These are phyloP conservation scores for Metschnikowia koreensis DNA, from an alignment of 805 yeast species.

Conservation along the genomic window DNA sequence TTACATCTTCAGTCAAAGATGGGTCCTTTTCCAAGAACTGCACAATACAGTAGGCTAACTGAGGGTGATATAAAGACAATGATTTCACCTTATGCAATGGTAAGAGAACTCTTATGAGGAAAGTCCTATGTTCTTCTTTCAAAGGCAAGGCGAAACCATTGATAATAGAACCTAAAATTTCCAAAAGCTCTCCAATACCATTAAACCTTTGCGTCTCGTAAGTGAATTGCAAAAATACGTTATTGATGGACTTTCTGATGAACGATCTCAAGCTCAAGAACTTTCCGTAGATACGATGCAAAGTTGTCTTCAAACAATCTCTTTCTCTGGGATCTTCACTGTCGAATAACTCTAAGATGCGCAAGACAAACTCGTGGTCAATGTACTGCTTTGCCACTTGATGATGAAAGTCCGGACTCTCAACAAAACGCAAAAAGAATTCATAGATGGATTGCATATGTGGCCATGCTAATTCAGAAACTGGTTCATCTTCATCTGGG, in stretches of 20 bases:
- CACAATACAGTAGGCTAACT: slow-evolving; percentile 92
- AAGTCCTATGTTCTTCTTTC: slow-evolving; percentile 94
- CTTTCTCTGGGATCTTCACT: slow-evolving; percentile 96
- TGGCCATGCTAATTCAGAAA: slow-evolving; percentile 95
- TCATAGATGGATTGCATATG: slow-evolving; percentile 98
- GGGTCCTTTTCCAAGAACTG: slow-evolving; percentile 97
- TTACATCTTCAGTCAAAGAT: slow-evolving; percentile 87
- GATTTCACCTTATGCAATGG: slow-evolving; percentile 93
- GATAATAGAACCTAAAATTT: slow-evolving; percentile 92
- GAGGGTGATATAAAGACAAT: slow-evolving; percentile 90
- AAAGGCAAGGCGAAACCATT: slow-evolving; percentile 97
- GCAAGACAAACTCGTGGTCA: slow-evolving; percentile 84
- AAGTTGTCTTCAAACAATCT: slow-evolving; percentile 89
- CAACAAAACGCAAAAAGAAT: slow-evolving; percentile 87
- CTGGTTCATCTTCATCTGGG: slow-evolving; percentile 99
- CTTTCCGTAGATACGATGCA: slow-evolving; percentile 95
- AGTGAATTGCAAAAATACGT: slow-evolving; percentile 87
- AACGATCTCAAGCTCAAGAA: slow-evolving; percentile 85
- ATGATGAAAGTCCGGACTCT: slow-evolving; percentile 92
- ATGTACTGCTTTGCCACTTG: slow-evolving; percentile 90
- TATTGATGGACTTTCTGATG: slow-evolving; percentile 86
- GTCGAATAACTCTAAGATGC: slow-evolving; percentile 84
- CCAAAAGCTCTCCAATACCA: slow-evolving; percentile 92
- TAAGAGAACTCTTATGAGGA: slow-evolving; percentile 77
- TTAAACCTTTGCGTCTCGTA: slow-evolving; percentile 96